These are phyloP conservation scores for Triticum dicoccoides DNA, from an alignment of 176 grass and related monocot genomes.

Conservation along the genomic window DNA sequence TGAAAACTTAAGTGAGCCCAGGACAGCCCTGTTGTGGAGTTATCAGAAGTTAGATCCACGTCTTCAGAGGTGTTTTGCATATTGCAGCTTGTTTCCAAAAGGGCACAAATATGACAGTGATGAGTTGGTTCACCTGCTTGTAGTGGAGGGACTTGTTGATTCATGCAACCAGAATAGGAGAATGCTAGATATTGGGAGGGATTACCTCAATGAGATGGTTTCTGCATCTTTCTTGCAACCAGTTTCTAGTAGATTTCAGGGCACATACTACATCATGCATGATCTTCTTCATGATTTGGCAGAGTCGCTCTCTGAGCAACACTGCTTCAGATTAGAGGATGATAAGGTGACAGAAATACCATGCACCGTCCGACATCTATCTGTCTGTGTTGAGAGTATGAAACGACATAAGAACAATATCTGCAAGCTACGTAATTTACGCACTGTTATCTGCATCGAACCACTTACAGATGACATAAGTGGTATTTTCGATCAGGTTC, in stretches of 20 bases:
- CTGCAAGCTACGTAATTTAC: too few species aligned
- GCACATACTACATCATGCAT: background rate
- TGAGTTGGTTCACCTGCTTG: background rate
- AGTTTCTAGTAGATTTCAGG: too few species aligned
- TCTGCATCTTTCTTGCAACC: background rate
- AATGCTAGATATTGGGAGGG: background rate
- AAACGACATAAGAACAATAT: too few species aligned
- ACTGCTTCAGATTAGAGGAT: too few species aligned
- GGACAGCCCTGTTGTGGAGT: background rate
- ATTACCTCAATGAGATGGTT: background rate
- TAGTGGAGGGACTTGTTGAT: background rate
- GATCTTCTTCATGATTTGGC: background rate
- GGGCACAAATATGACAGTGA: background rate
- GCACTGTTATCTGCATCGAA: too few species aligned
- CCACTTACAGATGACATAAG: too few species aligned
- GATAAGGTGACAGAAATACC: too few species aligned
- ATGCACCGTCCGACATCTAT: too few species aligned
- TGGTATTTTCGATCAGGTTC: too few species aligned
- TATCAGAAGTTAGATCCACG: conserved; percentile 3
- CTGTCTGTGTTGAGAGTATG: too few species aligned
- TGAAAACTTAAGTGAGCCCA: background rate
- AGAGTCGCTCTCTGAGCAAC: too few species aligned
- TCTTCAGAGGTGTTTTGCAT: background rate
- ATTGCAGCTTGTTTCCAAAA: conserved; percentile 25
- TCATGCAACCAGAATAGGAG: background rate